Conservation (phyloP, 257 asterid genomes). For the Nicotiana tomentosiformis region DNA sequence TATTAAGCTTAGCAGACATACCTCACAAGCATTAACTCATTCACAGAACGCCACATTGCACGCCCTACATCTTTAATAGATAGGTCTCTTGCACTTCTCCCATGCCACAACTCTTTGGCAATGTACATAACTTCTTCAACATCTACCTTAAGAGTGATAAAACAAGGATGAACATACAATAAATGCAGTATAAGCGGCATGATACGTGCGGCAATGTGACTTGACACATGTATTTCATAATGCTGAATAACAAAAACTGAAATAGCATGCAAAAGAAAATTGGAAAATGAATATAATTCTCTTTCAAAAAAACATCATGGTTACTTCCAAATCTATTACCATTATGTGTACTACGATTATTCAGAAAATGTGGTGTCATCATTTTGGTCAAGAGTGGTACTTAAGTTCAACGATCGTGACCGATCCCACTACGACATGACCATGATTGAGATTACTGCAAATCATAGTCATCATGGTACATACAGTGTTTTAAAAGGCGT, state of each 20-base stretch:
- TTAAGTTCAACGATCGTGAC: background rate
- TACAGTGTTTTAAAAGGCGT: too few relatives aligned
- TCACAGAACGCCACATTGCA: conserved; percentile 96
- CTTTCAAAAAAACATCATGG: background rate
- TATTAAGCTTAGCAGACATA: conserved; percentile 12
- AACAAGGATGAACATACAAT: background rate
- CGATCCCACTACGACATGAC: background rate
- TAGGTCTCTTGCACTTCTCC: conserved; percentile 89
- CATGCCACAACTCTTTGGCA: conserved; percentile 90
- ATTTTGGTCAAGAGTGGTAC: background rate
- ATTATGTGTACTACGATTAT: too few relatives aligned
- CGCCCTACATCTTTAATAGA: conserved; percentile 81
- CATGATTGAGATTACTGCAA: background rate
- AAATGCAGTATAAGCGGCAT: background rate
- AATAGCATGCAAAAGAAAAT: background rate
- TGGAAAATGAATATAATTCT: background rate
- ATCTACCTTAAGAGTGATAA: conserved; percentile 60
- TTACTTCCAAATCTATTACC: too few relatives aligned
- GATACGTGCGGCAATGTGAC: background rate
- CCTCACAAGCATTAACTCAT: conserved; percentile 89
- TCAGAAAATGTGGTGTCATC: background rate
- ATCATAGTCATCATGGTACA: background rate
- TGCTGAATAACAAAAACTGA: background rate
- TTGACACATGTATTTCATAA: background rate
- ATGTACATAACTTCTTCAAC: conserved; percentile 84